Base-by-base conservation (phyloP, 345 rosid species). In the Brassica incana region DNA sequence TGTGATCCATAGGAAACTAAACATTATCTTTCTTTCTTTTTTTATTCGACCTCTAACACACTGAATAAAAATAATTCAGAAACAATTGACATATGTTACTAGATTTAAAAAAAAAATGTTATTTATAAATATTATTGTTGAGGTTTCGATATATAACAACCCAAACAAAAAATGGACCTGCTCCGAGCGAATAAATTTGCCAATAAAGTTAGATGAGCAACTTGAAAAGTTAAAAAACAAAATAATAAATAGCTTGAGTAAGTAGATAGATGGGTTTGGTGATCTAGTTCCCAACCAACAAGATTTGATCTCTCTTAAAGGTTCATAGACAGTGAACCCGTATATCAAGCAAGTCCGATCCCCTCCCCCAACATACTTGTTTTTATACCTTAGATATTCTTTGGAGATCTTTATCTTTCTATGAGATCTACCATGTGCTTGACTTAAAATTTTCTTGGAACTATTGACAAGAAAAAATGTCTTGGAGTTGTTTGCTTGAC, bases 231-330 rank as follows among this genome's bases (percentile, higher is more conserved):
- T 30, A 5, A 9, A 23, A 5, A 64, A 43, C 10, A 18, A 43
- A 4, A 66, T 59, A 65, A 68, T 68, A 74, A 63, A 68, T 74
- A 80, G 79, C 12, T 69, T 1, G 79, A 73, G 35, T 68, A 25
- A 80, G 83, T 74, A 69, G 79, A 30, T 74, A 69, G 79, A 30
- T 67, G 70, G 71, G 79, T 74, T 80, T 74, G 83, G 83, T 80
- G 75, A 80, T 75, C 83, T 60, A 69, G 75, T 60, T 80, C 50
- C 64, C 79, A 80, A 80, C 79, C 61, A 80, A 80, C 83, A 60
- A 69, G 75, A 80, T 75, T 80, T 80, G 75, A 48, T 74, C 79
- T 6, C 77, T 66, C 36, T 56, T 78, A 45, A 66, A 78, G 15
- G 71, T 66, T 73, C 36, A 8, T 43, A 66, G 45, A n/a, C 23